A percentile compares a stretch with the other conserved stretches of the same genome.
These are phyloP conservation scores for Spatholobus suberectus DNA, from an alignment of 306 rosid species.

Conservation along the genomic window DNA sequence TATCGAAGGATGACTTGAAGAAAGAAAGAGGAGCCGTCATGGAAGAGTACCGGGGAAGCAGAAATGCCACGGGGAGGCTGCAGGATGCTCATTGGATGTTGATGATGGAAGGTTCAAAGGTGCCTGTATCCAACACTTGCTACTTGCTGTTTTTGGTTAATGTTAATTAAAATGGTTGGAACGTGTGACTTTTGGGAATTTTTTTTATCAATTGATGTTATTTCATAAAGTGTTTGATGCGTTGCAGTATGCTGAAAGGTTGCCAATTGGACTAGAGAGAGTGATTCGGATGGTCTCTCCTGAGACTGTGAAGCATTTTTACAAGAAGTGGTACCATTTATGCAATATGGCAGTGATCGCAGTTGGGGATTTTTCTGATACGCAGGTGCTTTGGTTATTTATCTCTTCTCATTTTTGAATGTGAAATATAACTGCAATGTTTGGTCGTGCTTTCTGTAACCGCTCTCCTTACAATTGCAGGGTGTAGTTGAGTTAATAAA, in stretches of 20 bases:
- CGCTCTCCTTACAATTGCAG: conserved; percentile 50
- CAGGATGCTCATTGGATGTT: conserved; percentile 93
- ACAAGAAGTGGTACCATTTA: conserved; percentile 89
- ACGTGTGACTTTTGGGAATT: conserved; percentile 8
- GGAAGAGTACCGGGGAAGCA: conserved; percentile 91
- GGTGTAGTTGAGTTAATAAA: conserved; percentile 85
- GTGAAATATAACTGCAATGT: conserved; percentile 29
- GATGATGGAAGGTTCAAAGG: conserved; percentile 96
- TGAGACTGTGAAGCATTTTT: conserved; percentile 84
- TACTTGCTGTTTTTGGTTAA: neutral
- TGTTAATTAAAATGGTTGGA: conserved; percentile 24
- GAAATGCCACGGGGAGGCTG: conserved; percentile 95
- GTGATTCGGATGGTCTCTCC: conserved; percentile 83
- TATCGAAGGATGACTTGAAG: conserved; percentile 80
- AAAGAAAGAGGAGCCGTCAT: conserved; percentile 96
- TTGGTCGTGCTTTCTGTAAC: conserved; percentile 36
- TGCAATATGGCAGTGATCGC: conserved; percentile 97
- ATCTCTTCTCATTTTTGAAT: conserved; percentile 32
- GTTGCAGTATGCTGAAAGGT: conserved; percentile 94
- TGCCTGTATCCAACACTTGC: conserved; percentile 39
- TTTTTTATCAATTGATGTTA: conserved; percentile 2
- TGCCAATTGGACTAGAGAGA: conserved; percentile 89
- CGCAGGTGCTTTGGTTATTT: conserved; percentile 66
- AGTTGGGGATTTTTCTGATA: conserved; percentile 92
- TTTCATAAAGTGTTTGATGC: conserved; percentile 35